phyloP scores from a whole-genome alignment of 371 early-diverging fungal species.

The Sporodiniella umbellata region DNA sequence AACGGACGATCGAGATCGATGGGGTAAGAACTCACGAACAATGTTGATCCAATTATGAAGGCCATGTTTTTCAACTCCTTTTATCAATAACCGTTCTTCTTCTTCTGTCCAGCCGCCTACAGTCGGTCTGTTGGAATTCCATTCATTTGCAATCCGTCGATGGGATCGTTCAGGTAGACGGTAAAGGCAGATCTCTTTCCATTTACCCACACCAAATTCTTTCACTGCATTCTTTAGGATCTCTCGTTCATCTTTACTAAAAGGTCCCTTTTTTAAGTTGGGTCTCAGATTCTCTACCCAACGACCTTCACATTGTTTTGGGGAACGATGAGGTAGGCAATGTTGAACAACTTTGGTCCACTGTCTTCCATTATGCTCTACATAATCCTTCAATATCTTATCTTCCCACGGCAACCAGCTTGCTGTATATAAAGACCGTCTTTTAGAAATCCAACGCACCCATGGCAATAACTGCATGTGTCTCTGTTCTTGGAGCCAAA shows the following conservation, averaged over 20 bases:
- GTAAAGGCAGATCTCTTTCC: conserved; percentile 16
- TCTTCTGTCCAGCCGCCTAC: conserved; percentile 17
- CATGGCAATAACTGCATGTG: too few species aligned
- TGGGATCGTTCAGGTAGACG: conserved; percentile 32
- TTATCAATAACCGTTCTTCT: conserved; percentile 26
- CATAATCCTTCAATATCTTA: conserved; percentile 21
- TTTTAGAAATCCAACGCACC: too few species aligned
- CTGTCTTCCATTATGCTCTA: conserved; percentile 28
- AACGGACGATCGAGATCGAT: conserved; percentile 22
- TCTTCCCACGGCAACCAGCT: conserved; percentile 46
- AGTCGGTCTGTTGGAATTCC: conserved; percentile 4
- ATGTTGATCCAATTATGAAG: conserved; percentile 25
- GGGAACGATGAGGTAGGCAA: conserved; percentile 33
- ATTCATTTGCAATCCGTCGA: conserved; percentile 23
- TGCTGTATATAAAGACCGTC: neutral
- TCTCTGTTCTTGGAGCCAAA: too few species aligned
- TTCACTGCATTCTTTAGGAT: conserved; percentile 13
- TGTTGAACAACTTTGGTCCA: conserved; percentile 32
- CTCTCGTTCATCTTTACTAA: conserved; percentile 18
- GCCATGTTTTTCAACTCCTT: conserved; percentile 23
- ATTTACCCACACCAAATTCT: conserved; percentile 20
- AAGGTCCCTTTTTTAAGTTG: conserved; percentile 19
- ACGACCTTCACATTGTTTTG: conserved; percentile 16
- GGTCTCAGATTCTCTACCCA: conserved; percentile 28
- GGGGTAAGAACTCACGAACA: conserved; percentile 14